These are phyloP conservation scores for Mucor racemosus DNA, from an alignment of 371 early-diverging fungal species.

Conservation along the genomic window DNA sequence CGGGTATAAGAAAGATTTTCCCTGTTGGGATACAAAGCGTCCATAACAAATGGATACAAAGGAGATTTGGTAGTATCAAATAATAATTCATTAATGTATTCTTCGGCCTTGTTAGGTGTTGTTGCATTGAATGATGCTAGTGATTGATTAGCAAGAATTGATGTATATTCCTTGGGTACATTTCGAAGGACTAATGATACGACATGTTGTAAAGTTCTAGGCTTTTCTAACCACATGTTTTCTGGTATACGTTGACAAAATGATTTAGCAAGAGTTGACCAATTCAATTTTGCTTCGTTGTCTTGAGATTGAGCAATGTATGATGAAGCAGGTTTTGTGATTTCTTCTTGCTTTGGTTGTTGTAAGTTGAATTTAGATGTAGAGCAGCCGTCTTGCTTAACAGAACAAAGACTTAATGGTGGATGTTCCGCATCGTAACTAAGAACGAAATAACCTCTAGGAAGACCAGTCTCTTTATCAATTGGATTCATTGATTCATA, in stretches of 20 bases:
- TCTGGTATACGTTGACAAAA: constrained; percentile 58
- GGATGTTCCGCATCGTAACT: constrained; percentile 53
- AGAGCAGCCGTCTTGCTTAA: constrained; percentile 7
- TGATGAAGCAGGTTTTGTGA: neutral
- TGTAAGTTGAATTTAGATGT: neutral
- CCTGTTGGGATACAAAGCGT: constrained; percentile 41
- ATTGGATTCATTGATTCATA: constrained; percentile 82
- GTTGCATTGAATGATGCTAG: constrained; percentile 32
- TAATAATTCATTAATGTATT: constrained; percentile 45
- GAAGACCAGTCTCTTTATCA: constrained; percentile 79
- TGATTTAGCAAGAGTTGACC: constrained; percentile 53
- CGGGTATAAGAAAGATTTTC: constrained; percentile 24
- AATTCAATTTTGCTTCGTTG: constrained; percentile 37
- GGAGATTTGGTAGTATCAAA: constrained; percentile 49
- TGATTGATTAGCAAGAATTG: constrained; percentile 49
- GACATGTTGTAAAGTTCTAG: constrained; percentile 48
- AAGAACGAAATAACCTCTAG: constrained; percentile 87
- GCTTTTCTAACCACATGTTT: constrained; percentile 57
- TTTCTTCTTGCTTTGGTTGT: neutral
- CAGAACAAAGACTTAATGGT: constrained; percentile 48
- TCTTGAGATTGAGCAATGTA: neutral
- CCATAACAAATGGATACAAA: constrained; percentile 47
- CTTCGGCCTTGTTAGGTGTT: constrained; percentile 34
- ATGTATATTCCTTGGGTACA: constrained; percentile 51
- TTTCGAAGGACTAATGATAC: constrained; percentile 53